Percentiles rank a stretch among this genome's conserved stretches.
phyloP scores from a whole-genome alignment of 2,329 filamentous ascomycete genomes.

The Aspergillus sp. region DNA sequence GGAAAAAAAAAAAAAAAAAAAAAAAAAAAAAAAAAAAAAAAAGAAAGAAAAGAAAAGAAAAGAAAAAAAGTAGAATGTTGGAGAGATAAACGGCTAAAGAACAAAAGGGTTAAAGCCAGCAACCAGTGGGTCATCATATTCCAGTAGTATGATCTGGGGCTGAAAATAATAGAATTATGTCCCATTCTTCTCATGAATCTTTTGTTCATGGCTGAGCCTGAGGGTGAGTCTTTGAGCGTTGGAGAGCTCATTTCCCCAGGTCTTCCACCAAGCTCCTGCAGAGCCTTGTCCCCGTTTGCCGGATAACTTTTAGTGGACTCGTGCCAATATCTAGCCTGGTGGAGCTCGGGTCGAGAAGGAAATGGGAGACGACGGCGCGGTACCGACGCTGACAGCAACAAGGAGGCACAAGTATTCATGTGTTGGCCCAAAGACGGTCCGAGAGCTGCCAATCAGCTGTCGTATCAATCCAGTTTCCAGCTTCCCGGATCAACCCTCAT shows the following conservation, averaged over 20 bases:
- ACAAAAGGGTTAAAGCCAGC: slow-evolving; percentile 16
- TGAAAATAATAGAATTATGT: slow-evolving; percentile 19
- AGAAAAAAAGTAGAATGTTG: neutral
- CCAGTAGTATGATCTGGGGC: slow-evolving; percentile 23
- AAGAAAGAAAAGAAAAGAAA: neutral
- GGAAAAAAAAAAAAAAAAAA: no score
- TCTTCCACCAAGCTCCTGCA: slow-evolving; percentile 12
- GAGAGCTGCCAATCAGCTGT: slow-evolving; percentile 5
- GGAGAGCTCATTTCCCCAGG: slow-evolving; percentile 19
- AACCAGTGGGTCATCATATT: slow-evolving; percentile 17
- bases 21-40: neutral
- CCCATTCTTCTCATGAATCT: neutral
- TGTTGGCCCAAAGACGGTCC: neutral
- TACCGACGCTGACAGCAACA: slow-evolving; percentile 9
- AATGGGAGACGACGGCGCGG: slow-evolving; percentile 7
- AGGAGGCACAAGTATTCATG: slow-evolving; percentile 7
- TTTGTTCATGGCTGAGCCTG: slow-evolving; percentile 3
- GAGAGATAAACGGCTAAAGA: slow-evolving; percentile 3
- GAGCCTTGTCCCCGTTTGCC: slow-evolving; percentile 21
- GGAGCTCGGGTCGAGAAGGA: slow-evolving; percentile 12
- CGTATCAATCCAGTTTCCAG: slow-evolving; percentile 10
- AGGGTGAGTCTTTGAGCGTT: no score
- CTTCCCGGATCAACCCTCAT: slow-evolving; percentile 2
- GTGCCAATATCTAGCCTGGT: slow-evolving; percentile 5
- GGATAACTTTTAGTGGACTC: slow-evolving; percentile 10